phyloP scores from a whole-genome alignment of 805 yeast genomes.

The Saccharomyces mikatae region DNA sequence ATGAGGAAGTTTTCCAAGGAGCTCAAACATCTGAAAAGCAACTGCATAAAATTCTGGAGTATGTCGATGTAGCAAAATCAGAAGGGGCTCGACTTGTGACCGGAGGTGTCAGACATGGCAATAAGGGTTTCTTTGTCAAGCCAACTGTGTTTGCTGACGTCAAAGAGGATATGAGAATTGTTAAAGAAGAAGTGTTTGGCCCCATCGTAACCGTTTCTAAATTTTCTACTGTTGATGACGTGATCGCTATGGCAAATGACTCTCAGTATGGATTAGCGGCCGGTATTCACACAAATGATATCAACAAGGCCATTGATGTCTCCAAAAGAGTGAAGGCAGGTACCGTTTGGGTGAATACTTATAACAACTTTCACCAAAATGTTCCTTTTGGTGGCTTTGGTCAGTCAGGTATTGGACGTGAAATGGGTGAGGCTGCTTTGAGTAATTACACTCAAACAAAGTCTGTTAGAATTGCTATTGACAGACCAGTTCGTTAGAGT shows the following conservation, averaged over 20 bases:
- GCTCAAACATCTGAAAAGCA: slow-evolving; percentile 66
- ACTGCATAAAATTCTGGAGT: slow-evolving; percentile 54
- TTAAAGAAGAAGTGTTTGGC: slow-evolving; percentile 86
- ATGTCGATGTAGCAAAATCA: slow-evolving; percentile 53
- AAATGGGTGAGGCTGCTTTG: slow-evolving; percentile 81
- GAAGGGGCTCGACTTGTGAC: slow-evolving; percentile 66
- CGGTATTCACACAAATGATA: slow-evolving; percentile 68
- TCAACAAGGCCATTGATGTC: slow-evolving; percentile 58
- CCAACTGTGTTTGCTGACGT: slow-evolving; percentile 89
- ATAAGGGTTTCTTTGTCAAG: slow-evolving; percentile 61
- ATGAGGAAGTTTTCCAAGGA: slow-evolving; percentile 61
- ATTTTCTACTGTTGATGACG: slow-evolving; percentile 68
- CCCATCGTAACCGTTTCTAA: slow-evolving; percentile 75
- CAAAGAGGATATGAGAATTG: slow-evolving; percentile 61
- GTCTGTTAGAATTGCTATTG: slow-evolving; percentile 45
- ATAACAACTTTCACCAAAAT: slow-evolving; percentile 76
- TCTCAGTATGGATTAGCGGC: slow-evolving; percentile 82
- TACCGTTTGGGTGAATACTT: slow-evolving; percentile 76
- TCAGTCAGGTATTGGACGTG: slow-evolving; percentile 84
- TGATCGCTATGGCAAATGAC: slow-evolving; percentile 63
- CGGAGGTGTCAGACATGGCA: slow-evolving; percentile 74
- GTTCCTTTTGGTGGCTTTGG: slow-evolving; percentile 92
- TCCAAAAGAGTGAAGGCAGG: slow-evolving; percentile 67
- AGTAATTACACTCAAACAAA: slow-evolving; percentile 75
- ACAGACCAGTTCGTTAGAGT: slow-evolving; percentile 1